Evolutionary conservation across 371 early-diverging fungal genomes (phyloP), one percentile per base, ranked within the genome.

Genomic region (Mucor velutinosus): DNA sequence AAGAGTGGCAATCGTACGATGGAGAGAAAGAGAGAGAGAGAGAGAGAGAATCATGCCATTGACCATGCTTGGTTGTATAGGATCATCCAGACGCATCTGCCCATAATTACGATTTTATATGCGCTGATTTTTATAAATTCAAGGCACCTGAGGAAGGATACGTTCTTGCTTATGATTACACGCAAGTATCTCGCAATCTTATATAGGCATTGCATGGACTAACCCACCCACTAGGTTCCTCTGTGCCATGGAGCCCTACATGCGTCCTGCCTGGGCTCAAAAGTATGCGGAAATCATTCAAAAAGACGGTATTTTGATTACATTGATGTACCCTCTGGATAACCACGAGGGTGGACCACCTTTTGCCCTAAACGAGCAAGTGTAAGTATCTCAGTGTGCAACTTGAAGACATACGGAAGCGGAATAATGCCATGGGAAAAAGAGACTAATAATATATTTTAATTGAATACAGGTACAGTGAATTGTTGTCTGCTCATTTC

Each of bases 141-240:
- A 70, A 78, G 4, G 65, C 76, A 5, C 89, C 90, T 4, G 70
- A 68, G 19, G 79, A 71, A 41, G 83, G 86, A 37, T 95, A 86
- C 77, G 86, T 89, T 68, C 79, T 94, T n/a, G 86, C 93, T 7
- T 95, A 89, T 60, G 95, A 95, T 71, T 94, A 94, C 75, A 94
- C 95, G 86, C 89, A 84, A 72, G 81, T 69, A 21, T 19, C 6
- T 35, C 7, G 27, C 14, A 14, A 19, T 30, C 3, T 8, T 33
- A 33, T 35, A 12, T 12, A 27, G 4, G 7, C 8, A 27, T 0
- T 10, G 15, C 11, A 8, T 47, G 11, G 11, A 47, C 21, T 47
- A 10, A 41, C 41, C 14, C 17, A 4, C 14, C 11, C 21, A 0
- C 8, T 45, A 89, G 90, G 1, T 95, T 96, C 72, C 79, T 96